Base-by-base conservation (phyloP, 495 filamentous ascomycete species). In the Tuber calosporum region DNA sequence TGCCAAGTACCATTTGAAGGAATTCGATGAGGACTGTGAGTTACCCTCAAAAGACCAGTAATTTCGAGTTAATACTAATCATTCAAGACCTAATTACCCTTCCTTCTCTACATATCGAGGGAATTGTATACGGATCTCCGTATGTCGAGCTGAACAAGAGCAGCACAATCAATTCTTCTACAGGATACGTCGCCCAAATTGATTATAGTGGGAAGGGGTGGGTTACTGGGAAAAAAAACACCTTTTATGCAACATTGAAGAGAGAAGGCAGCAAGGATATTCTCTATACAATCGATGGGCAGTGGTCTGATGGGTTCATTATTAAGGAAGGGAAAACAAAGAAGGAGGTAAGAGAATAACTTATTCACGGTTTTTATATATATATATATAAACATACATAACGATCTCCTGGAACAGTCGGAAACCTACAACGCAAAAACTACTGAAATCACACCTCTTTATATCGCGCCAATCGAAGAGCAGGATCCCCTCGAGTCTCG, bases 201-300 rank as follows among this genome's bases (percentile, higher is more conserved):
- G 91, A 95, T 82, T 99, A 96, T 84, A 90, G 87, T 72, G 93
- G 93, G 72, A 93, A 92, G 83, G 95, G 95, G 42, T 99, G 93
- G 94, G 73, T 99, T 40, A 91, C 90, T 69, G 96, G 95, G 40
- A 97, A 96, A 86, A 96, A 96, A 84, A 99, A 99, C 85, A 91
- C 86, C 48, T 94, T 98, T 83, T 89, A 85, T 20, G 96, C 95
- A 0, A 86, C 84, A 39, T 82, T 98, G 36, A 94, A 89, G 83
- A 93, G 91, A 48, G 88, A 86, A 37, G 88, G 89, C 41, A 88
- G 88, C 69, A 88, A 88, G 69, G 93, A 97, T 80, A 86, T 91
- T 1, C 83, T 97, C 40, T 99, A 94, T 84, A 93, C 88, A 26
- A 86, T 92, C 74, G 90, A 95, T 62, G 95, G 95, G 0, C 92